Conservation (phyloP, 768 basidiomycete species). For the Lyophyllum shimeji region DNA sequence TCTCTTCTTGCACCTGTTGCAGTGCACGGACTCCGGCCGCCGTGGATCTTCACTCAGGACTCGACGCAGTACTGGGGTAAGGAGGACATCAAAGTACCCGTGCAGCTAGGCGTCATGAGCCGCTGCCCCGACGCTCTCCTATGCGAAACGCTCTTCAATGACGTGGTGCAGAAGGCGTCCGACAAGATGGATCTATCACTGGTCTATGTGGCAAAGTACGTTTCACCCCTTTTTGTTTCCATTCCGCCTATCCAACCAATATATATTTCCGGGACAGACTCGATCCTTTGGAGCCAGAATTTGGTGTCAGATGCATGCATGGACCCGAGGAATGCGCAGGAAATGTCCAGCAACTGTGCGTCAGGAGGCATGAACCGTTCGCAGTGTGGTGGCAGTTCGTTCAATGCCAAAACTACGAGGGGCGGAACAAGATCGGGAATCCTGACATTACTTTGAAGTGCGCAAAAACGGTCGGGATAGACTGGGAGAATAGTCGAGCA, state of each 20-base stretch:
- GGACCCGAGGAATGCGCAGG: slow-evolving; percentile 82
- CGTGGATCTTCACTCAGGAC: slow-evolving; percentile 7
- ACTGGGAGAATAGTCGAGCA: slow-evolving; percentile 63
- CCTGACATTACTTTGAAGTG: slow-evolving; percentile 66
- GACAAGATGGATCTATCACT: slow-evolving; percentile 69
- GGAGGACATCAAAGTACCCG: slow-evolving; percentile 40
- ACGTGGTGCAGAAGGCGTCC: slow-evolving; percentile 60
- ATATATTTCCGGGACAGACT: slow-evolving; percentile 36
- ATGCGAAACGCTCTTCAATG: slow-evolving; percentile 77
- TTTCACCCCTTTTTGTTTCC: slow-evolving; percentile 11
- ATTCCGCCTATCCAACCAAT: not conserved
- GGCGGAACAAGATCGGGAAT: slow-evolving; percentile 59
- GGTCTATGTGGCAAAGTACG: slow-evolving; percentile 75
- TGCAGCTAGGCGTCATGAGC: slow-evolving; percentile 54
- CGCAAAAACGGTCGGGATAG: slow-evolving; percentile 58
- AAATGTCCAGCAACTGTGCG: slow-evolving; percentile 89
- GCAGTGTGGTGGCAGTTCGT: slow-evolving; percentile 82
- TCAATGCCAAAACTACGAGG: slow-evolving; percentile 76
- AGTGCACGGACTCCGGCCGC: slow-evolving; percentile 5
- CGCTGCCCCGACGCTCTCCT: slow-evolving; percentile 78
- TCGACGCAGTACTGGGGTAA: not conserved
- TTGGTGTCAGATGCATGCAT: slow-evolving; percentile 83
- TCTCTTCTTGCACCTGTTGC: not conserved
- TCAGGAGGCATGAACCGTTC: slow-evolving; percentile 52
- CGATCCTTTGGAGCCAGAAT: slow-evolving; percentile 62